These are phyloP conservation scores for Penicillium paradoxum DNA, from an alignment of 495 filamentous ascomycete genomes.

Conservation along the genomic window DNA sequence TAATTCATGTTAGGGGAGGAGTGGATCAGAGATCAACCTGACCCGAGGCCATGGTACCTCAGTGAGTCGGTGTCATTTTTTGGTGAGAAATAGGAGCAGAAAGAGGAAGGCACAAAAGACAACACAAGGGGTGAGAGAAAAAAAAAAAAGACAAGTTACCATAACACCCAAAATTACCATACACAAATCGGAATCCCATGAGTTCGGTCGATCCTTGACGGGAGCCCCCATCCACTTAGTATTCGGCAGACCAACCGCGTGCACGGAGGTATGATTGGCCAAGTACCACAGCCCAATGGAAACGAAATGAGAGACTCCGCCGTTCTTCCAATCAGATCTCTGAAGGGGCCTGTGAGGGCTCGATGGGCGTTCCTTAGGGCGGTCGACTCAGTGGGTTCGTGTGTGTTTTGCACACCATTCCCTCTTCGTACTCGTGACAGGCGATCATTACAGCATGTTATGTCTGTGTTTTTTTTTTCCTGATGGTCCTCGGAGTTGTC, in stretches of 20 bases:
- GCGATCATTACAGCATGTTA: constrained; percentile 7
- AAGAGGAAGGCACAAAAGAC: not conserved
- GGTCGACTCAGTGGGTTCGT: constrained; percentile 11
- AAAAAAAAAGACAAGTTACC: not conserved
- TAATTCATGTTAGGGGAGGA: not conserved
- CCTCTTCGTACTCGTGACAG: not conserved
- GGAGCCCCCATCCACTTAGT: constrained; percentile 4
- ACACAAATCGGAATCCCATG: not conserved
- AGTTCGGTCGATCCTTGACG: constrained; percentile 11
- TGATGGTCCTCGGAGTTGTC: not conserved
- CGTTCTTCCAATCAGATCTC: constrained; percentile 12
- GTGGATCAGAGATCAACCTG: not conserved
- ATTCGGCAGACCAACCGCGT: constrained; percentile 8
- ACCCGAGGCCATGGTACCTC: no score
- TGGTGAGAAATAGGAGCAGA: not conserved
- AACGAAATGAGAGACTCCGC: constrained; percentile 12
- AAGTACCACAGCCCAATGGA: constrained; percentile 1
- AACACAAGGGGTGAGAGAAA: not conserved
- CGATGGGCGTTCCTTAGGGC: constrained; percentile 10
- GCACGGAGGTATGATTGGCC: constrained; percentile 13
- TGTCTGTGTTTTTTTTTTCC: not conserved
- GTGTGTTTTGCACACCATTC: constrained; percentile 4
- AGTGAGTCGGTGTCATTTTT: no score
- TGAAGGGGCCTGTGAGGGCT: constrained; percentile 5
- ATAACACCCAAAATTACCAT: not conserved